These are phyloP conservation scores for Rhodosporidiobolus sp. DNA, from an alignment of 768 basidiomycete species.

Conservation along the genomic window DNA sequence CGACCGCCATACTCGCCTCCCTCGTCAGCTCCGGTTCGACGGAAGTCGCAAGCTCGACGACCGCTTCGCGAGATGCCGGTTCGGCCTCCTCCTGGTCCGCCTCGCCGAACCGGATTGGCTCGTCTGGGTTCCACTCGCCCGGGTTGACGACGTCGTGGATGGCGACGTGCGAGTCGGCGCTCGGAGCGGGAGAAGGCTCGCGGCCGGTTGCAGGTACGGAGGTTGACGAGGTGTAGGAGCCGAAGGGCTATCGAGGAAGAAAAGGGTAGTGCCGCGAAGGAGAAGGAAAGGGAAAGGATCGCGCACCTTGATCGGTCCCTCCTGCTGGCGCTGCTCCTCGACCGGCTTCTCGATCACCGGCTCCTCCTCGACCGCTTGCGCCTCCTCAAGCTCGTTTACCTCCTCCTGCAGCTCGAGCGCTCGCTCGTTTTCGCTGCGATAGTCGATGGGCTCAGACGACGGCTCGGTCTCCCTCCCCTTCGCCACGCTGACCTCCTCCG, in stretches of 20 bases:
- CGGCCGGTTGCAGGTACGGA: not conserved
- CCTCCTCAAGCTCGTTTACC: not conserved
- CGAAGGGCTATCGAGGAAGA: not conserved
- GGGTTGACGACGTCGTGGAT: conserved; percentile 21
- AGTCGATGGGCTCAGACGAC: conserved; percentile 27
- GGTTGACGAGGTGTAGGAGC: not conserved
- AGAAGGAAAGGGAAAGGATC: no score
- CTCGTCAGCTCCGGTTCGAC: not conserved
- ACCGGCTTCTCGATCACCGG: not conserved
- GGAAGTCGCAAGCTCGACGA: not conserved
- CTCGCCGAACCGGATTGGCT: conserved; percentile 22
- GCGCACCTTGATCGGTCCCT: not conserved
- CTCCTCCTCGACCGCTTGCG: not conserved
- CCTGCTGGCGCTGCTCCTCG: not conserved
- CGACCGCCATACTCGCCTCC: not conserved
- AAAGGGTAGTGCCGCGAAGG: no score
- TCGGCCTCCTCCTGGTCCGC: not conserved
- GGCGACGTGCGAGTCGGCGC: not conserved
- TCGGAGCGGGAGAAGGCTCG: no score
- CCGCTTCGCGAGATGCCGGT: not conserved
- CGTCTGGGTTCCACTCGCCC: conserved; percentile 16
- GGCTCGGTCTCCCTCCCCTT: not conserved
- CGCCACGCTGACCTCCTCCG: not conserved
- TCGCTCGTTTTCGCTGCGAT: conserved; percentile 16
- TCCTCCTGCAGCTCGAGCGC: not conserved